These are phyloP conservation scores for Perkinsus chesapeaki DNA, from an alignment of 169 alveolate genomes.

Conservation along the genomic window DNA sequence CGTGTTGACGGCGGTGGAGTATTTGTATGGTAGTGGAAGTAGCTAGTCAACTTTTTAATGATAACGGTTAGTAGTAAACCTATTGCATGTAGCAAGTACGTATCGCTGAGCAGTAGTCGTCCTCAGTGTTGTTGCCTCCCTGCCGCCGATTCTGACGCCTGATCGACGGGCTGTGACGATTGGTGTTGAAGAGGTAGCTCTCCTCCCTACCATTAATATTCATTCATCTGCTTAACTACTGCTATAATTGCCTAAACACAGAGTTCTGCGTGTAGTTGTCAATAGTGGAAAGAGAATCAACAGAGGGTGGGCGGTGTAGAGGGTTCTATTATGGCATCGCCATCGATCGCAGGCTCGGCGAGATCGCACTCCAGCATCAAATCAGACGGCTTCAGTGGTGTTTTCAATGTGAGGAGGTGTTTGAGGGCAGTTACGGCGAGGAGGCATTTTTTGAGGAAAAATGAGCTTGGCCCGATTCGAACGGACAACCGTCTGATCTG, in stretches of 20 bases:
- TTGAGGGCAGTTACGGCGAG: background rate
- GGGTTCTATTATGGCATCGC: background rate
- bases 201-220: too few relatives aligned
- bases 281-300: background rate
- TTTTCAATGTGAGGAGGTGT: background rate
- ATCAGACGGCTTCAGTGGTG: background rate
- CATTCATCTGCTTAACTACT: background rate
- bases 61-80: background rate
- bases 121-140: background rate
- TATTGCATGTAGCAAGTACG: background rate
- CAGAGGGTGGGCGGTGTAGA: background rate
- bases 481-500: constrained; percentile 5
- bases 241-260: background rate
- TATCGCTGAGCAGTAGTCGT: background rate
- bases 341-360: background rate
- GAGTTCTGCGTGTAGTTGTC: background rate
- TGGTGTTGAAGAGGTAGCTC: too few relatives aligned
- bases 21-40: background rate
- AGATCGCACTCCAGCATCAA: background rate
- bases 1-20: background rate
- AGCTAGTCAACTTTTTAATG: background rate
- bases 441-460: background rate
- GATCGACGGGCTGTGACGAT: too few relatives aligned
- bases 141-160: too few relatives aligned
- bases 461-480: constrained; percentile 5